Evolutionary conservation across 352 stramenopile species (phyloP).

Genomic region (Globisporangium emineosum): DNA sequence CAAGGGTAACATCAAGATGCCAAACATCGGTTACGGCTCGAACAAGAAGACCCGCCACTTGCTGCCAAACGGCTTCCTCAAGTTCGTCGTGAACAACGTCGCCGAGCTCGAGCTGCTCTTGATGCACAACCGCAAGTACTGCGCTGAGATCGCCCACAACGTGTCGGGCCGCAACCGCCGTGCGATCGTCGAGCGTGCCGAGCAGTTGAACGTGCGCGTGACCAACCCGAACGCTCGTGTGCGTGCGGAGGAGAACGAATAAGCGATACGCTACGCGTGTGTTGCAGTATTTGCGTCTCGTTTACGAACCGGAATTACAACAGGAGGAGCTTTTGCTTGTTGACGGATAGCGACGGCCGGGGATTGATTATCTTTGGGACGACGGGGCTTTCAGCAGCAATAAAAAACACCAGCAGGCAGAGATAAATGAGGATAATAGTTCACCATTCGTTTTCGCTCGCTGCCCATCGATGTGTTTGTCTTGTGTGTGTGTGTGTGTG

Average conservation of each 20-base stretch:
- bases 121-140: slow-evolving; percentile 97
- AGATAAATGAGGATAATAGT: slow-evolving; percentile 31
- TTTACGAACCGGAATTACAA: slow-evolving; percentile 2
- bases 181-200: slow-evolving; percentile 96
- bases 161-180: slow-evolving; percentile 96
- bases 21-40: slow-evolving; percentile 98
- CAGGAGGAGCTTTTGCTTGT: slow-evolving; percentile 21
- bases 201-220: slow-evolving; percentile 98
- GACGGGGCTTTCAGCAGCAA: slow-evolving; percentile 20
- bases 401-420: slow-evolving; percentile 11
- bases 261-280: slow-evolving; percentile 29
- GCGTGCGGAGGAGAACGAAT: slow-evolving; percentile 95
- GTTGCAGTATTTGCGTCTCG: slow-evolving; percentile 4
- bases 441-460: slow-evolving; percentile 25
- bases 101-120: slow-evolving; percentile 96
- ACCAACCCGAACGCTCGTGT: slow-evolving; percentile 98
- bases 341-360: slow-evolving; percentile 2
- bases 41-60: slow-evolving; percentile 99
- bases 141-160: slow-evolving; percentile 98
- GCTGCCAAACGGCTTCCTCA: slow-evolving; percentile 99
- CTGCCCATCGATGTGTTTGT: background rate
- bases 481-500: slow-evolving; percentile 5
- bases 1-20: slow-evolving; percentile 98
- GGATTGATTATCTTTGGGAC: slow-evolving; percentile 12
- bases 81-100: slow-evolving; percentile 99